Conservation (phyloP, 2,329 filamentous ascomycete genomes). For the Mycogone perniciosa region DNA sequence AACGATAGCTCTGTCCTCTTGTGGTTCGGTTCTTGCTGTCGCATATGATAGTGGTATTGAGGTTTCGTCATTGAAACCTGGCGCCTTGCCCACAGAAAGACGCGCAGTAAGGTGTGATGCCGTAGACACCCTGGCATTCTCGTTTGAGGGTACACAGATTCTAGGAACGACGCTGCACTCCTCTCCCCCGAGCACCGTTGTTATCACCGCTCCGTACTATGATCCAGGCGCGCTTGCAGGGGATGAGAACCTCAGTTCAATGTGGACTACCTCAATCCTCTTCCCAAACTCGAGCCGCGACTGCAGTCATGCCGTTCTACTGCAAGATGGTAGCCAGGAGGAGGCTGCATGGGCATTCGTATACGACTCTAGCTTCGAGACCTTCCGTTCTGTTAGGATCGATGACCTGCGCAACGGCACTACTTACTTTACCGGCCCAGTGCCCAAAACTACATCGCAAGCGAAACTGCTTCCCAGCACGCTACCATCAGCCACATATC, state of each 20-base stretch:
- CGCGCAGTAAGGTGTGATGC: constrained; percentile 72
- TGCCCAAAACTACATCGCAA: constrained; percentile 44
- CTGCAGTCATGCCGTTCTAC: constrained; percentile 68
- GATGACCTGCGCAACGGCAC: constrained; percentile 70
- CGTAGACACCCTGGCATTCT: constrained; percentile 70
- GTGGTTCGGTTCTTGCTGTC: constrained; percentile 73
- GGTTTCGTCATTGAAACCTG: constrained; percentile 66
- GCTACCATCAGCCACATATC: constrained; percentile 60
- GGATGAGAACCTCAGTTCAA: constrained; percentile 62
- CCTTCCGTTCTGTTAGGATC: constrained; percentile 69
- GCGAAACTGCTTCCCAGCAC: constrained; percentile 62
- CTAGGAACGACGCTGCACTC: constrained; percentile 66
- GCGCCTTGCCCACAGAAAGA: constrained; percentile 58
- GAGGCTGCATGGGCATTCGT: constrained; percentile 73
- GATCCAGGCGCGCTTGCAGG: constrained; percentile 60
- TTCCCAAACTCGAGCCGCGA: constrained; percentile 76
- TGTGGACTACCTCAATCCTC: constrained; percentile 82
- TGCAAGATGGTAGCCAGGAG: constrained; percentile 54
- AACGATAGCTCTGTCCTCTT: constrained; percentile 73
- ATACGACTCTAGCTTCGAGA: constrained; percentile 70
- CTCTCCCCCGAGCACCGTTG: constrained; percentile 62
- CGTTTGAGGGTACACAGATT: constrained; percentile 69
- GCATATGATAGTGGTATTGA: constrained; percentile 88
- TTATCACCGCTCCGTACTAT: constrained; percentile 74
- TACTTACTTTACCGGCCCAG: constrained; percentile 71